Evolutionary conservation across 202 grass and related monocot species (phyloP).

Genomic region (Panicum hallii): DNA sequence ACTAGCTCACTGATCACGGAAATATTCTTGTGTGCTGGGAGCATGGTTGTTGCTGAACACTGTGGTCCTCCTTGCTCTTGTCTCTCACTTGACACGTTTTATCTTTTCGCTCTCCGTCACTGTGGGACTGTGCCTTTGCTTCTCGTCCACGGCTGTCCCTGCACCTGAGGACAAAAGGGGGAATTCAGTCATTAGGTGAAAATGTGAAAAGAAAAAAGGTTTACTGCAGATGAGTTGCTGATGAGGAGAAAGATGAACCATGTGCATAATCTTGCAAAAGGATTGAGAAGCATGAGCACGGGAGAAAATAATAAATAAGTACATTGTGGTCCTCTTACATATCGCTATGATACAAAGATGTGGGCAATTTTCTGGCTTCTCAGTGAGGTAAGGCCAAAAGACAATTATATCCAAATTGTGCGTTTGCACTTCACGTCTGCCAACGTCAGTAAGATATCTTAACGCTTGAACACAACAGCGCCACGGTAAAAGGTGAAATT

Average conservation of each 20-base stretch:
- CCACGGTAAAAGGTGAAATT: neutral
- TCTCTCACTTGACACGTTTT: slow-evolving; percentile 2
- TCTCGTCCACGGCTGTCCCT: slow-evolving; percentile 25
- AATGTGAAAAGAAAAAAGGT: neutral
- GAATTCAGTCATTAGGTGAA: neutral
- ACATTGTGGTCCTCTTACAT: neutral
- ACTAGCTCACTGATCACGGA: neutral
- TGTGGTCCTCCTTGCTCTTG: slow-evolving; percentile 2
- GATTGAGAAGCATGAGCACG: neutral
- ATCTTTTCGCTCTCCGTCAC: neutral
- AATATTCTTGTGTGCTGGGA: neutral
- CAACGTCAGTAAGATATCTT: neutral
- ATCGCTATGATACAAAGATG: neutral
- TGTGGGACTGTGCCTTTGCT: slow-evolving; percentile 17
- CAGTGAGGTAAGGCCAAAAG: neutral
- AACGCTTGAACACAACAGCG: neutral
- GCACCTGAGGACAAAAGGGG: neutral
- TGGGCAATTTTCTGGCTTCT: neutral
- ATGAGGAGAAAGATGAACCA: neutral
- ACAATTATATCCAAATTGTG: neutral
- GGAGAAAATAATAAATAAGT: neutral
- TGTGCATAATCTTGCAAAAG: neutral
- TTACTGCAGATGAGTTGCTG: neutral
- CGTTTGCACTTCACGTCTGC: neutral
- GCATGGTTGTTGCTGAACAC: neutral